These are phyloP conservation scores for Yamadazyma diospyri DNA, from an alignment of 1,139 yeast species.

Conservation along the genomic window DNA sequence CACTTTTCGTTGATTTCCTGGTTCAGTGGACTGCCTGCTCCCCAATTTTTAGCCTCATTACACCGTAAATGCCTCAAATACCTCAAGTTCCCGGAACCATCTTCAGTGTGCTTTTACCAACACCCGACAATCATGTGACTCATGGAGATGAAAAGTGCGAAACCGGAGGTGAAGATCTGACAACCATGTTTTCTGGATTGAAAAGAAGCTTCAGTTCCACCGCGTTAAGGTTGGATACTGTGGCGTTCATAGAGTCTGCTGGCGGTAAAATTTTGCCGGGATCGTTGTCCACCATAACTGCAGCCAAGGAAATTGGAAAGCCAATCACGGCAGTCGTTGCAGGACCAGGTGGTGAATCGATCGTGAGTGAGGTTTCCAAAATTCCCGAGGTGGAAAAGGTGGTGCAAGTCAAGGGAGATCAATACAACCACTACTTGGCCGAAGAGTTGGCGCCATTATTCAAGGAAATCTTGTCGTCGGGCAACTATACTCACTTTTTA, in stretches of 20 bases:
- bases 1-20: too few species aligned
- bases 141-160: too few species aligned
- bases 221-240: slow-evolving; percentile 40
- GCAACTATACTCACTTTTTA: slow-evolving; percentile 60
- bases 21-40: too few species aligned
- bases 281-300: slow-evolving; percentile 61
- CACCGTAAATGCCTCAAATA: too few species aligned
- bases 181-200: slow-evolving; percentile 7
- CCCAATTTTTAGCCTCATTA: too few species aligned
- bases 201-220: slow-evolving; percentile 32
- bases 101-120: too few species aligned
- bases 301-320: slow-evolving; percentile 61
- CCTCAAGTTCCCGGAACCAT: too few species aligned
- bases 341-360: slow-evolving; percentile 49
- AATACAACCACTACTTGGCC: slow-evolving; percentile 57
- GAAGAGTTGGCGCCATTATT: slow-evolving; percentile 64
- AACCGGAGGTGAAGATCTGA: not conserved
- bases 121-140: too few species aligned
- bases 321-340: slow-evolving; percentile 62
- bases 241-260: slow-evolving; percentile 68
- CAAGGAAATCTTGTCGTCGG: slow-evolving; percentile 40
- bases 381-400: slow-evolving; percentile 45
- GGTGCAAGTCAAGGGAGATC: slow-evolving; percentile 45
- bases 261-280: slow-evolving; percentile 57
- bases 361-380: slow-evolving; percentile 35